Base-by-base conservation (phyloP, 441 rosid species). In the Pelargonium cotyledonis region DNA sequence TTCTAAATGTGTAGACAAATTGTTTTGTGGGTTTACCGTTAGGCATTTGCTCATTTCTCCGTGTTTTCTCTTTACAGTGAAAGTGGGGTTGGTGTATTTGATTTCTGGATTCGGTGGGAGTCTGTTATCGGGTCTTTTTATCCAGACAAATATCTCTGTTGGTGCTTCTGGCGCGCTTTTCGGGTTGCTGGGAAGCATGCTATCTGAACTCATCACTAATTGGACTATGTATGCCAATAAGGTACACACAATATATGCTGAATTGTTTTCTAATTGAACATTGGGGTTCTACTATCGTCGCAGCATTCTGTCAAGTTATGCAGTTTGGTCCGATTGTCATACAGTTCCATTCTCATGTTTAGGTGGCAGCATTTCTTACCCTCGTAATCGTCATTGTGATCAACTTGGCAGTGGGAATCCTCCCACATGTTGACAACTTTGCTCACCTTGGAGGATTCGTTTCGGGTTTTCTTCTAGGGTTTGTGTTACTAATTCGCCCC, bases 101-200 rank as follows among this genome's bases (percentile, higher is more conserved):
- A 64, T 87, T 44, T 87, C 97, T 0, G 97, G 96, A 72, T 76
- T 94, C 35, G 92, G 96, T 11, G 96, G 97, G 15, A 87, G 99
- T 79, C 73, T 88, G 63, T 68, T 91, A 21, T 89, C 97, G 35
- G 70, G 91, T 29, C 82, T 91, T 65, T 94, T 94, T 80, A 78
- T 87, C 65, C 90, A 80, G 69, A 46, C 12, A 7, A 85, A 79
- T 47, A 87, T 88, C 57, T 89, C 96, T 8, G 96, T 91, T 14
- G 99, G 99, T 72, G 97, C 96, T n/a, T 94, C 99, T 1, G 92
- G 97, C 74, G 99, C 99, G 72, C 81, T 91, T 68, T 91, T 91
- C 70, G 99, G 99, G 65, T 92, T 94, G 65, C 84, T 91, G 15
- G 99, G 99, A 15, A 96, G 97, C 40, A 89, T 95, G 97, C 68